Percentiles rank a stretch among this genome's conserved stretches.
These are phyloP conservation scores for Diophrys appendiculata DNA, from an alignment of 73 alveolate species.

Conservation along the genomic window DNA sequence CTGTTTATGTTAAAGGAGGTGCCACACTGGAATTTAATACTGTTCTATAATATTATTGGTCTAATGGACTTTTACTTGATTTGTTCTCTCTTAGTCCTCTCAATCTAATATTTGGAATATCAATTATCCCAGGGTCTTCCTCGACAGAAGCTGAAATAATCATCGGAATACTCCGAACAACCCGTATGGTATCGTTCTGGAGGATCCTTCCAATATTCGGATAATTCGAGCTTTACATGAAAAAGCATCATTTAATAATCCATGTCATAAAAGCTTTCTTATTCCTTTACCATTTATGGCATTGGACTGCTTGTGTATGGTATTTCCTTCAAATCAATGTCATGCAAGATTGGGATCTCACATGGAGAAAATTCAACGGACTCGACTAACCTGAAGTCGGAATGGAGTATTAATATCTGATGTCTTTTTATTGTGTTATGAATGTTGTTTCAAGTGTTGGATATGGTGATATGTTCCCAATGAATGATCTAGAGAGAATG, in stretches of 20 bases:
- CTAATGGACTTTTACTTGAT: conserved; percentile 53
- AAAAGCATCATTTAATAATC: conserved; percentile 11
- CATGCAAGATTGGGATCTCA: conserved; percentile 12
- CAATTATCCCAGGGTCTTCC: no score
- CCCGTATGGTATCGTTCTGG: conserved; percentile 24
- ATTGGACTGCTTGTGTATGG: conserved; percentile 66
- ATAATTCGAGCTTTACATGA: conserved; percentile 31
- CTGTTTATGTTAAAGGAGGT: conserved; percentile 44
- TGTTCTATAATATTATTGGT: conserved; percentile 21
- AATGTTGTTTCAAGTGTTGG: conserved; percentile 62
- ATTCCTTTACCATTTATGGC: conserved; percentile 45
- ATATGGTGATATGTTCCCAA: conserved; percentile 50
- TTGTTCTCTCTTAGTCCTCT: conserved; percentile 59
- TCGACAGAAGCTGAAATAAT: no score
- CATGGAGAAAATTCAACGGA: conserved; percentile 35
- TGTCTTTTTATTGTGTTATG: conserved; percentile 44
- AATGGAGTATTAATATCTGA: background rate
- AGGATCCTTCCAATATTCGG: conserved; percentile 31
- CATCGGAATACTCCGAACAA: no score
- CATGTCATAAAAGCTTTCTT: conserved; percentile 28
- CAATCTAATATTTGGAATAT: conserved; percentile 42
- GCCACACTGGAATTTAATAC: conserved; percentile 14
- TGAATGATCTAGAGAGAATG: conserved; percentile 49
- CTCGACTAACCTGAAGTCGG: background rate
- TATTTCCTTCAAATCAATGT: conserved; percentile 21